These are phyloP conservation scores for Ambrosiella beaveri DNA, from an alignment of 2,329 filamentous ascomycete genomes.

Conservation along the genomic window DNA sequence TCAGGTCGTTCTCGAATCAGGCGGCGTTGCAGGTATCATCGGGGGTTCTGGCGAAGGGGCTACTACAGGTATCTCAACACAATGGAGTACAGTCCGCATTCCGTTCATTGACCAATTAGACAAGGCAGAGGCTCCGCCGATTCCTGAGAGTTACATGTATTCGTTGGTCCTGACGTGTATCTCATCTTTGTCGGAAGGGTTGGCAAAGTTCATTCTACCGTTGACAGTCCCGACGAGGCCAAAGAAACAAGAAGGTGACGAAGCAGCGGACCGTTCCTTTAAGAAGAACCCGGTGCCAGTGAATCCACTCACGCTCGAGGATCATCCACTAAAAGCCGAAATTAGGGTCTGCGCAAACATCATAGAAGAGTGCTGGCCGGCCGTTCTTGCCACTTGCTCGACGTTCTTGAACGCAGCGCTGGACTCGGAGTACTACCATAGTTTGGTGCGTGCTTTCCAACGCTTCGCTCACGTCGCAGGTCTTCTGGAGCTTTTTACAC, in stretches of 20 bases:
- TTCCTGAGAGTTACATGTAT: constrained; percentile 90
- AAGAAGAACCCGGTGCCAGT: constrained; percentile 62
- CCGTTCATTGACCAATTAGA: constrained; percentile 89
- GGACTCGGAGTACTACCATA: constrained; percentile 87
- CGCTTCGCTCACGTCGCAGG: constrained; percentile 91
- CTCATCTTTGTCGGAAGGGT: constrained; percentile 72
- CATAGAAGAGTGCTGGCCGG: constrained; percentile 88
- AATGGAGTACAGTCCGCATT: constrained; percentile 78
- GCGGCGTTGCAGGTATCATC: constrained; percentile 76
- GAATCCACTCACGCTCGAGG: constrained; percentile 63
- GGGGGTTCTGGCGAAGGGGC: constrained; percentile 49
- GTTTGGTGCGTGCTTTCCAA: constrained; percentile 80
- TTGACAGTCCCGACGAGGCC: constrained; percentile 66
- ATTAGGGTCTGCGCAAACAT: constrained; percentile 65
- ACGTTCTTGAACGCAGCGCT: constrained; percentile 86
- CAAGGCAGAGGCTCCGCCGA: constrained; percentile 64
- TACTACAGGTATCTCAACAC: constrained; percentile 64
- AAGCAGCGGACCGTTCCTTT: constrained; percentile 33
- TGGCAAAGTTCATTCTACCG: constrained; percentile 85
- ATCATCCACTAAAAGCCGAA: constrained; percentile 52
- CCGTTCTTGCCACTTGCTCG: constrained; percentile 82
- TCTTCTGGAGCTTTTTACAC: constrained; percentile 64
- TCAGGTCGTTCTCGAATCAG: constrained; percentile 76
- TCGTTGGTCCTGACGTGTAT: constrained; percentile 77
- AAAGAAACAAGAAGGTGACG: constrained; percentile 23